Evolutionary conservation across 1,284 basidiomycete species (phyloP).

Genomic region (Moniliella sp.): DNA sequence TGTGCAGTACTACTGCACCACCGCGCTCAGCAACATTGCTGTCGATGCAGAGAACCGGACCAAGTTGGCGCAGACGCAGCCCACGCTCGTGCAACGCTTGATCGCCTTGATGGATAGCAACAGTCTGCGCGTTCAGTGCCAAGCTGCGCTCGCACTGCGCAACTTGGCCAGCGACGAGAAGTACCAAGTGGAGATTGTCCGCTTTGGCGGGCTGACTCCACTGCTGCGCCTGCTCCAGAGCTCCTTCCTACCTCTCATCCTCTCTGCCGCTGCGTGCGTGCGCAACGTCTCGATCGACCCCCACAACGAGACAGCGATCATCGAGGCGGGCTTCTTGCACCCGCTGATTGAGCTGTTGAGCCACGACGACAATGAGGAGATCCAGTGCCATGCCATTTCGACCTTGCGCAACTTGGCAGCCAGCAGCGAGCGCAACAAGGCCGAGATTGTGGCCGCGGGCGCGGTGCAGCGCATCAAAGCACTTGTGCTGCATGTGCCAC

Average conservation of each 20-base stretch:
- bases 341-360: conserved; percentile 85
- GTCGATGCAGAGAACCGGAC: conserved; percentile 50
- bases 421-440: conserved; percentile 92
- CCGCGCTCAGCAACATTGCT: conserved; percentile 91
- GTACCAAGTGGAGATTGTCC: conserved; percentile 96
- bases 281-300: conserved; percentile 97
- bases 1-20: conserved; percentile 98
- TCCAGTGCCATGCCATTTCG: conserved; percentile 98
- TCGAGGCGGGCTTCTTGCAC: conserved; percentile 87
- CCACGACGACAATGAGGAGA: conserved; percentile 96
- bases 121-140: conserved; percentile 94
- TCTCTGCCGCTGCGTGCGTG: conserved; percentile 91
- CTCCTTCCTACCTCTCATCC: conserved; percentile 85
- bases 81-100: conserved; percentile 77
- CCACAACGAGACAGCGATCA: conserved; percentile 93
- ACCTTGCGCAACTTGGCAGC: conserved; percentile 90
- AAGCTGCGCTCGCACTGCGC: conserved; percentile 80
- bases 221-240: conserved; percentile 84
- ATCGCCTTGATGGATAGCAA: conserved; percentile 91
- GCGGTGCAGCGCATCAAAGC: conserved; percentile 95
- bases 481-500: conserved; percentile 80
- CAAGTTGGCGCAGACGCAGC: conserved; percentile 82
- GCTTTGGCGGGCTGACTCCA: conserved; percentile 73
- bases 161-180: conserved; percentile 97
- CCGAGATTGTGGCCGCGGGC: conserved; percentile 89